These are phyloP conservation scores for Serendipita sp. DNA, from an alignment of 768 basidiomycete genomes.

Conservation along the genomic window DNA sequence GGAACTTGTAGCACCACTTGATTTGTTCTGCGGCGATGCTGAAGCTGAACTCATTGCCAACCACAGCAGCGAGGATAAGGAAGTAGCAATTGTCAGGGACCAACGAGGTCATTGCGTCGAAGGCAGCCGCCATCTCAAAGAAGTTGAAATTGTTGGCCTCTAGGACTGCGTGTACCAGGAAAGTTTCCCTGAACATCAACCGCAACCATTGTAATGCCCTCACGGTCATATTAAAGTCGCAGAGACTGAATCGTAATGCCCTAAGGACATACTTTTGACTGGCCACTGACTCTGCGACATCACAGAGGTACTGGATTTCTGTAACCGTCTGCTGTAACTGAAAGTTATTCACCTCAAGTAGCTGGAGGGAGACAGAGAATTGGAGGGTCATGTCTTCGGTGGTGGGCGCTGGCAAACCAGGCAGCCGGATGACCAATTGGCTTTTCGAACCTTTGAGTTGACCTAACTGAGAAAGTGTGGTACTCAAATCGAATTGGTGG, in stretches of 20 bases:
- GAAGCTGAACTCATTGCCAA: neutral
- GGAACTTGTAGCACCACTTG: neutral
- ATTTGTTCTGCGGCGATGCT: neutral
- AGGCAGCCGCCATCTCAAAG: neutral
- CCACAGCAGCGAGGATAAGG: neutral
- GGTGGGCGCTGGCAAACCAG: neutral
- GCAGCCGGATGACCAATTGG: neutral
- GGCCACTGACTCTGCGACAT: neutral
- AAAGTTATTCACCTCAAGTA: neutral
- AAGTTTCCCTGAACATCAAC: neutral
- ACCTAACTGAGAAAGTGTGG: neutral
- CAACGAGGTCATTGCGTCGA: neutral
- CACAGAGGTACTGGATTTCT: neutral
- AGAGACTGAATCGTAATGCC: neutral
- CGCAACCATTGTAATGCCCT: neutral
- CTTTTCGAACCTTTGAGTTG: neutral
- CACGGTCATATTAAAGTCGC: neutral
- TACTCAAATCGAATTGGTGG: neutral
- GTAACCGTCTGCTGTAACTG: neutral
- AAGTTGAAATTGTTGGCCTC: neutral
- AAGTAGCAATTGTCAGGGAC: neutral
- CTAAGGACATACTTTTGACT: neutral
- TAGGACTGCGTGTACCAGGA: neutral
- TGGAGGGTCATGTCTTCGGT: neutral
- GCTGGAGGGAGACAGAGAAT: neutral